Base-by-base conservation (phyloP, 2,329 filamentous ascomycete species). In the Talaromyces albobiverticillius region DNA sequence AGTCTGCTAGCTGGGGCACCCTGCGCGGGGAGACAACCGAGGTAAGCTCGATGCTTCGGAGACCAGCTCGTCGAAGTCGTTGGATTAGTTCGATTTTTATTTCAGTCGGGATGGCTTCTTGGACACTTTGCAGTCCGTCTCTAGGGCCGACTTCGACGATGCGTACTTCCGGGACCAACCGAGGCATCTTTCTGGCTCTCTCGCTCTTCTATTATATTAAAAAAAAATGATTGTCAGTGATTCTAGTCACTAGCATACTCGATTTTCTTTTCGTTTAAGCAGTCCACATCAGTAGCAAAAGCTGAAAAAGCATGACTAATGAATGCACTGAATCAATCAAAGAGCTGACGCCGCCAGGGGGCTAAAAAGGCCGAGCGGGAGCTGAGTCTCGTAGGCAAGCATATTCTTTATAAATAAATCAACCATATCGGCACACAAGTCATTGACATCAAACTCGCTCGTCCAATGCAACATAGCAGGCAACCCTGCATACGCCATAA, bases 41-140 rank as follows among this genome's bases (percentile, higher is more conserved):
- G 1, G 89, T 90, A 16, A 88, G 85, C 70, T 95, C 90, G 58
- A 95, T 93, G 3, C 85, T 85, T 5, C 76, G 75, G 40, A 94
- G 69, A 0, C 90, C 90, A 0, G 88, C 87, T 59, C 75, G 74
- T 31, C 85, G 82, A 57, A 95, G 75, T 57, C 82, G 77, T 61
- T 86, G 80, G 36, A 95, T 88, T 51, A 95, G 72, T 61, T 91
- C 83, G 53, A 93, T 81, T 71, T 95, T 95, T 2, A 85, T 90
- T 6, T 79, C 77, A 10, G 89, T 76, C 0, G 88, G 77, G 59
- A 95, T 87, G 25, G 78, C 78, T 59, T 77, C 82, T 73, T 88
- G 88, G 75, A 94, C 88, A 67, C 94, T 95, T 68, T 95, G 90
- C 51, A 95, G 74, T n/a, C 90, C 90, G 75, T 95, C 90, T 60